Evolutionary conservation across 2,329 filamentous ascomycete species (phyloP), one percentile per base, ranked within the genome.

Genomic region (Epichloe bromicola): DNA sequence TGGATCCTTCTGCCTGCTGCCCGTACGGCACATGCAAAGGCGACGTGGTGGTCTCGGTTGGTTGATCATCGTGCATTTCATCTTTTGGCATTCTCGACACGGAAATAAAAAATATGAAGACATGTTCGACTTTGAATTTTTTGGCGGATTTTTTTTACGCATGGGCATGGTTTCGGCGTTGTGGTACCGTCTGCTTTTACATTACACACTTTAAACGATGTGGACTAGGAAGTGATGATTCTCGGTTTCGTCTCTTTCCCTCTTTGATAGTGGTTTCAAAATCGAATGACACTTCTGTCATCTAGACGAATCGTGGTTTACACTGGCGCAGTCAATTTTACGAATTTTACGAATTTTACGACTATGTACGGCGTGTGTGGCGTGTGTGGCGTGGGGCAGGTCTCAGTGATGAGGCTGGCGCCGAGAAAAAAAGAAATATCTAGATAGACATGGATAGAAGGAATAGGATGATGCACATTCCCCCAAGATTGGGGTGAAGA

Each of bases 21-120:
- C 72, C 71, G n/a, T 76, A 78, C 54, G 75, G 75, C 47, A 64
- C 64, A 36, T 78, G 75, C 63, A 72, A 73, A 51, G 70, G 70
- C 49, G 48, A 46, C 15, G 51, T 53, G 45, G 51, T 77, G 42
- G 59, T 75, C 48, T 67, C 67, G 10, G 73, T 74, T 60, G 67
- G 65, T n/a, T 45, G 20, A 44, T 23, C 36, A 14, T n/a, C 1
- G 12, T 15, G 39, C 17, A 10, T 10, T 19, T 42, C 17, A 3
- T 23, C 19, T 42, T 12, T 41, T 42, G 4, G 39, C 26, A 30
- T 30, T 11, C 26, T 30, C 26, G 26, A 11, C 19, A 6, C 5
- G 14, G 17, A 12, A 40, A n/a, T 8, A 12, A 19, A 20, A 11
- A 5, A 38, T 5, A 23, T 26, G 15, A 33, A 26, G 6, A 15